A percentile compares a stretch with the other conserved stretches of the same genome.
Evolutionary conservation across 129 eudicot genomes (phyloP).

Genomic region (Kitagawia praeruptora): DNA sequence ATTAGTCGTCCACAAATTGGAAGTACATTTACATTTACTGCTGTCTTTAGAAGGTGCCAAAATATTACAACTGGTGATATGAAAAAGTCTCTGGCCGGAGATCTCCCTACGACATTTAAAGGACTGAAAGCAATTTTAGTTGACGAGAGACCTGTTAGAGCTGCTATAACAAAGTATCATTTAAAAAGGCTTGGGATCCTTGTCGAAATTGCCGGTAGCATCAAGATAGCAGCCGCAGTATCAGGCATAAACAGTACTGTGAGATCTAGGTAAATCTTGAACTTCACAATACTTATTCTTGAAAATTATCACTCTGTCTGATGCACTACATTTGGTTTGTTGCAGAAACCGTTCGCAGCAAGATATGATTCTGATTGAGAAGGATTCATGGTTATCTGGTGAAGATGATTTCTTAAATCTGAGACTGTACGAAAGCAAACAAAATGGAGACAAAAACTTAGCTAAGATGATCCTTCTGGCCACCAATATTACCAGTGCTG

Average conservation of each 20-base stretch:
- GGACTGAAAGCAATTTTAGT: conserved; percentile 66
- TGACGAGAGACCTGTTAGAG: conserved; percentile 65
- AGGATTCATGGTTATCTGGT: conserved; percentile 62
- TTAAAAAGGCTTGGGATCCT: conserved; percentile 60
- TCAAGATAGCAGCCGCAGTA: conserved; percentile 27
- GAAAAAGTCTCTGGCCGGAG: conserved; percentile 38
- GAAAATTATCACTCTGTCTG: neutral
- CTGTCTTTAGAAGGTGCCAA: conserved; percentile 40
- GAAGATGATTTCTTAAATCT: conserved; percentile 27
- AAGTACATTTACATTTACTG: conserved; percentile 75
- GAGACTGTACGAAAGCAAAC: conserved; percentile 24
- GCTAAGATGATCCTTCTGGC: conserved; percentile 75
- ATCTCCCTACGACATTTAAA: conserved; percentile 45
- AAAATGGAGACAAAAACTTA: conserved; percentile 25
- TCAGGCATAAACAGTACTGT: conserved; percentile 11
- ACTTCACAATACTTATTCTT: neutral
- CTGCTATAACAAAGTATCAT: conserved; percentile 68
- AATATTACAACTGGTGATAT: conserved; percentile 23
- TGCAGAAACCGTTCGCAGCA: conserved; percentile 29
- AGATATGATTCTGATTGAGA: conserved; percentile 74
- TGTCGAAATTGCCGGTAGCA: conserved; percentile 42
- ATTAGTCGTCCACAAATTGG: conserved; percentile 63
- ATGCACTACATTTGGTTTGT: neutral
- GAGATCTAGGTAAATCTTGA: conserved; percentile 2
- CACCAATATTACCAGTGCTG: conserved; percentile 46